Base-by-base conservation (phyloP, 2,329 filamentous ascomycete genomes). In the Ascocoryne sarcoides region DNA sequence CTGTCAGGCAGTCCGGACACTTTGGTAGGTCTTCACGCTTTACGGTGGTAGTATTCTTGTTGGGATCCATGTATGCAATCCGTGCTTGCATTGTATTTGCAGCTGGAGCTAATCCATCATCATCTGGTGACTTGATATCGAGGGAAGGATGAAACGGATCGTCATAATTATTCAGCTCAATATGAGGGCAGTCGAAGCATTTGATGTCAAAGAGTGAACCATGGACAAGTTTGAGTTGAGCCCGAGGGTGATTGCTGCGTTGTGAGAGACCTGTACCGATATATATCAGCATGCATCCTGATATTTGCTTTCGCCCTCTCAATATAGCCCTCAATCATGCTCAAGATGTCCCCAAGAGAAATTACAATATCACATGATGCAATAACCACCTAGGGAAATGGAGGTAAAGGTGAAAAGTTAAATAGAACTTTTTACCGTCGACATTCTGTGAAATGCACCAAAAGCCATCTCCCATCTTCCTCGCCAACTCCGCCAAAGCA, bases 371-470 rank as follows among this genome's bases (percentile, higher is more conserved):
- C 36, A 46, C 36, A 40, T 43, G 31, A 36, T 32, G 10, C 34
- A 14, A 19, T 3, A 4, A n/a, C 14, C 14, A 5, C 12, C 17
- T 17, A 23, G 5, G 10, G 23, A 36, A 14, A 23, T 3, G n/a
- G n/a, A n/a, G n/a, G n/a, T n/a, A n/a, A n/a, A n/a, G n/a, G n/a
- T n/a, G n/a, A n/a, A n/a, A n/a, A n/a, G n/a, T n/a, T n/a, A n/a
- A n/a, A n/a, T n/a, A n/a, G n/a, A n/a, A n/a, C n/a, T 5, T 47
- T 50, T 37, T 32, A 47, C 84, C 83, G 54, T 95, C 89, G 7
- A 95, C 86, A 59, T 95, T 95, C 61, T 95, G 89, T 16, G 76
- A 84, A 48, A 95, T 58, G 12, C 84, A 88, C 32, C 89, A 57
- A 56, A 95, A 94, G 12, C 70, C 65, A 9, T 62, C 30, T n/a